Evolutionary conservation across 495 filamentous ascomycete species (phyloP), one percentile per base, ranked within the genome.

Genomic region (Talaromyces ruber): DNA sequence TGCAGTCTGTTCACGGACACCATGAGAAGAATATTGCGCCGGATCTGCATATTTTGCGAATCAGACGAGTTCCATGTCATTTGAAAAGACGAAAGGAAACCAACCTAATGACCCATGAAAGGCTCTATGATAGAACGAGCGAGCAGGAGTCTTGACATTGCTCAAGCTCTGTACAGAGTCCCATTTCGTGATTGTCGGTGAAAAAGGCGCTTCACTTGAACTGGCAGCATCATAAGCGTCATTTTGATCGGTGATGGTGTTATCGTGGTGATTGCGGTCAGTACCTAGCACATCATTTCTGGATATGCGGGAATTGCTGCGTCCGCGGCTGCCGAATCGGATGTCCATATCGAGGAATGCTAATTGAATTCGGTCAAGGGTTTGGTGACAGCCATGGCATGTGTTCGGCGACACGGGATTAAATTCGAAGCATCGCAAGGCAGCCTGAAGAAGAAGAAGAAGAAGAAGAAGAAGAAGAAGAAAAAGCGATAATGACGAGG

Each of bases 1-100:
- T 32, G 92, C 92, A 2, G 94, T 96, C 68, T 96, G 87, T 70
- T 96, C 90, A 59, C 94, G 87, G 12, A 98, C 89, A 62, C 84
- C 88, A 50, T 85, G 82, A 24, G 83, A 84, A 26, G 88, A 85
- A 73, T 90, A 89, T 60, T 88, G 85, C 6, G 84, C 82, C 64
- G 81, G 84, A 67, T 95, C 90, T 76, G 73, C 34, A 72, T 76
- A 78, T 61, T 57, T 21, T 61, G 22, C 53, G 62, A 59, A 63
- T 78, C 66, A 79, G 71, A 65, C 69, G 66, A 61, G 59, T 37
- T 43, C 54, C 61, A n/a, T 56, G 66, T 24, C 39, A 25, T 29
- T 53, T 16, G 51, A 22, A 26, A 60, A 26, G 26, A 21, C 26
- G n/a, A 22, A 67, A 63, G 32, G 37, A 45, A 43, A 45, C 80